Conservation (phyloP, 2,329 filamentous ascomycete species). For the Fusarium sarcochroum region DNA sequence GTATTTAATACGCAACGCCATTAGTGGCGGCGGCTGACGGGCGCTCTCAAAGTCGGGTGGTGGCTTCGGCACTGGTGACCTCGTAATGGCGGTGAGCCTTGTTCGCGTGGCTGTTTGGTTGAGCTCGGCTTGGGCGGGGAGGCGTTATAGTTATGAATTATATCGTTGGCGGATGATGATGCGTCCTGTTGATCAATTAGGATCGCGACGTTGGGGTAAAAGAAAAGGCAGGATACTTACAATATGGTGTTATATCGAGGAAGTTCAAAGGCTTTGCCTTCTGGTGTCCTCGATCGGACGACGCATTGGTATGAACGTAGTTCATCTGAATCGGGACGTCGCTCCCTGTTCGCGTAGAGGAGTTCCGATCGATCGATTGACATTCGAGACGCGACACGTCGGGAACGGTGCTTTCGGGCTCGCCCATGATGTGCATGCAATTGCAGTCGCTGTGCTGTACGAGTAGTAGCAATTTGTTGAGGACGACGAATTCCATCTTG, state of each 20-base stretch:
- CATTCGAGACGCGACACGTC: constrained; percentile 8
- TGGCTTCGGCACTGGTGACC: constrained; percentile 9
- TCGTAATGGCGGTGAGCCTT: constrained; percentile 10
- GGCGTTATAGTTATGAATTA: background rate
- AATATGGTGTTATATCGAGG: constrained; percentile 18
- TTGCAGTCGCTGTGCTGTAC: constrained; percentile 37
- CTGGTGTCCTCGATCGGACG: constrained; percentile 1
- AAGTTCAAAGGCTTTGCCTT: constrained; percentile 21
- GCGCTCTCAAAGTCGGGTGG: background rate
- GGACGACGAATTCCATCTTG: constrained; percentile 41
- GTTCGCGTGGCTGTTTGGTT: constrained; percentile 1
- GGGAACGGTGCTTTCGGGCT: constrained; percentile 3
- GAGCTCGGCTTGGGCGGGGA: background rate
- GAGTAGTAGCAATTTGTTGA: constrained; percentile 33
- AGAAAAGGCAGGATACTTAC: background rate
- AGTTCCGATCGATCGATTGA: constrained; percentile 4
- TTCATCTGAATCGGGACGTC: constrained; percentile 20
- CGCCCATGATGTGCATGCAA: constrained; percentile 32
- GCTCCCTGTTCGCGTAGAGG: constrained; percentile 15
- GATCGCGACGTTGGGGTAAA: background rate
- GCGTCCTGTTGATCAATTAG: background rate
- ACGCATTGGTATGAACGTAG: background rate
- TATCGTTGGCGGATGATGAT: background rate
- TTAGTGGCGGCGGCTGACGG: background rate
- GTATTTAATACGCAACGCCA: background rate